These are phyloP conservation scores for Vitis cinerea DNA, from an alignment of 164 flowering plant genomes.

Conservation along the genomic window DNA sequence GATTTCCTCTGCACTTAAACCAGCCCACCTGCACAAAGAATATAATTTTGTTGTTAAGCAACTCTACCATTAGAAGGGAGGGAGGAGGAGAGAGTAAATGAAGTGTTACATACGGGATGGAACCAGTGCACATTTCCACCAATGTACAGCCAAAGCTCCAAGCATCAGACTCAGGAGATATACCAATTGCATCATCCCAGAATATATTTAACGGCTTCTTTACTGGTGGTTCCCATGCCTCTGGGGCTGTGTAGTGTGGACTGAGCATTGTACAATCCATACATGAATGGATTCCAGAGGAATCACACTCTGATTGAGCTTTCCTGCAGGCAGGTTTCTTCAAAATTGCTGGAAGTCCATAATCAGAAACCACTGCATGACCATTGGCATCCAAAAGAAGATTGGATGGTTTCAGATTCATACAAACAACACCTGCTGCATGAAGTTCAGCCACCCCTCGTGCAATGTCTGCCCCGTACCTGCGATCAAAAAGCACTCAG, in stretches of 20 bases:
- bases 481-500: conserved; percentile 26
- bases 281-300: conserved; percentile 76
- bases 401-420: conserved; percentile 96
- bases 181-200: conserved; percentile 95
- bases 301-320: conserved; percentile 69
- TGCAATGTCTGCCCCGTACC: conserved; percentile 98
- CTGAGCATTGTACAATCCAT: conserved; percentile 97
- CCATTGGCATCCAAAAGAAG: conserved; percentile 91
- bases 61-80: conserved; percentile 1
- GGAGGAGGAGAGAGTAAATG: conserved; percentile 1
- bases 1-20: conserved; percentile 88
- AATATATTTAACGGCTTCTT: conserved; percentile 82
- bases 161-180: conserved; percentile 95
- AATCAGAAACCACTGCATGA: conserved; percentile 94
- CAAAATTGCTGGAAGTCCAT: conserved; percentile 86
- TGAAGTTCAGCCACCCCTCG: conserved; percentile 99
- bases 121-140: conserved; percentile 99
- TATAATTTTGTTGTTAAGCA: conserved; percentile 6
- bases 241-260: conserved; percentile 96
- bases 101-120: conserved; percentile 74
- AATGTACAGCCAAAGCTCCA: conserved; percentile 99
- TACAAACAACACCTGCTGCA: conserved; percentile 96
- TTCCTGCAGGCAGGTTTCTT: conserved; percentile 85
- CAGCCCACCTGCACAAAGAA: conserved; percentile 80
- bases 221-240: conserved; percentile 98